Percentiles rank a stretch among this genome's conserved stretches.
phyloP scores from a whole-genome alignment of 75 land plant species.

The Sequoia sempervirens region DNA sequence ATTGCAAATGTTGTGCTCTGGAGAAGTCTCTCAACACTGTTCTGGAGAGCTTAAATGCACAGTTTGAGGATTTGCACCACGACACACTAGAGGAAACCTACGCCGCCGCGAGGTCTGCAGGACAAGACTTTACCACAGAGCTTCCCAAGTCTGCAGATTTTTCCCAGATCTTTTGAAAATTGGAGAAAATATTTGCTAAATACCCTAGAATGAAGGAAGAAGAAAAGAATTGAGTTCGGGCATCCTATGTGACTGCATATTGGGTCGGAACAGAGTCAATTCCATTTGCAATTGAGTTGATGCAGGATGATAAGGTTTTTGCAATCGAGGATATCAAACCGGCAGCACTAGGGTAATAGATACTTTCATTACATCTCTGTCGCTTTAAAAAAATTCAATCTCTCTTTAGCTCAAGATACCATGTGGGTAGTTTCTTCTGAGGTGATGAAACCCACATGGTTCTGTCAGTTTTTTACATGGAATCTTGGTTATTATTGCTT shows the following conservation, averaged over 20 bases:
- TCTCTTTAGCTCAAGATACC: no score
- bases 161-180: background rate
- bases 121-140: background rate
- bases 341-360: background rate
- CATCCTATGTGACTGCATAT: background rate
- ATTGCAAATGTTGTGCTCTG: constrained; percentile 24
- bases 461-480: no score
- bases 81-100: background rate
- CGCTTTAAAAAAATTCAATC: no score
- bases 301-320: background rate
- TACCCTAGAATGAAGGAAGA: background rate
- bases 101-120: background rate
- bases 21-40: background rate
- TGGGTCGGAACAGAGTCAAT: background rate
- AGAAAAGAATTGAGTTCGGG: background rate
- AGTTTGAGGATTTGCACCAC: background rate
- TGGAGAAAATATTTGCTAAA: background rate
- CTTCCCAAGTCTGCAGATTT: background rate
- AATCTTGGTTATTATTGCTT: no score
- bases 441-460: no score
- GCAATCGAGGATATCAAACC: background rate
- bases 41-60: background rate
- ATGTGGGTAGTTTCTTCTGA: no score
- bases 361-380: background rate
- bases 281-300: no score